phyloP scores from a whole-genome alignment of 306 rosid genomes.

The Vicia sativa region DNA sequence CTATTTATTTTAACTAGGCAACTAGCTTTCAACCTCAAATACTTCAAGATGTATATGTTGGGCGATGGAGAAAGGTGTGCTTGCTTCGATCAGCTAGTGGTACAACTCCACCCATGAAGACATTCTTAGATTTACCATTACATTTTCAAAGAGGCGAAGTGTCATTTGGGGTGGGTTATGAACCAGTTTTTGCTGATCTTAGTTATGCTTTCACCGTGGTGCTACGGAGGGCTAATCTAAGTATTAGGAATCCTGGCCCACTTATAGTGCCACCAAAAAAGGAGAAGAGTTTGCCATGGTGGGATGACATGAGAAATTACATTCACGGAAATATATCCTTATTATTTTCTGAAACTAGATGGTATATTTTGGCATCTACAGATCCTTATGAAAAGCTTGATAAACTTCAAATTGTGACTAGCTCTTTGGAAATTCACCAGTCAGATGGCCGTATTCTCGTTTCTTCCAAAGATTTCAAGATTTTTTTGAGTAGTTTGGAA shows the following conservation, averaged over 20 bases:
- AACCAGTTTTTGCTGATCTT: slow-evolving; percentile 86
- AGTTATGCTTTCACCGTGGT: slow-evolving; percentile 92
- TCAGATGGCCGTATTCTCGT: slow-evolving; percentile 77
- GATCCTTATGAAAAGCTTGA: slow-evolving; percentile 96
- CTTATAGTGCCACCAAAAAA: slow-evolving; percentile 75
- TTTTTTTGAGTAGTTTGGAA: slow-evolving; percentile 75
- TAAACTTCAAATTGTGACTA: slow-evolving; percentile 66
- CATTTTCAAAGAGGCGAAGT: slow-evolving; percentile 75
- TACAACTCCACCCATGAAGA: slow-evolving; percentile 93
- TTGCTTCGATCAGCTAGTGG: slow-evolving; percentile 97
- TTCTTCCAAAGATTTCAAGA: slow-evolving; percentile 66
- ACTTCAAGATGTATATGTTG: slow-evolving; percentile 77
- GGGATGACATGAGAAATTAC: slow-evolving; percentile 97
- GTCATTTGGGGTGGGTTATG: slow-evolving; percentile 92
- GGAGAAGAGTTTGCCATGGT: slow-evolving; percentile 95
- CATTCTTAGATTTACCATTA: slow-evolving; percentile 74
- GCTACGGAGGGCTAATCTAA: slow-evolving; percentile 94
- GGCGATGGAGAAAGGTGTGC: slow-evolving; percentile 91
- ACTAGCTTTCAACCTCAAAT: slow-evolving; percentile 96
- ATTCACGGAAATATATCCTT: slow-evolving; percentile 80
- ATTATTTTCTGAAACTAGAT: slow-evolving; percentile 61
- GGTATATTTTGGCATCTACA: slow-evolving; percentile 66
- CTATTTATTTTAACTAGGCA: slow-evolving; percentile 69
- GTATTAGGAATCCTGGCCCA: slow-evolving; percentile 60
- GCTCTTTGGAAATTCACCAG: slow-evolving; percentile 81